phyloP scores from a whole-genome alignment of 106 monocot genomes.

The Agapanthus africanus region DNA sequence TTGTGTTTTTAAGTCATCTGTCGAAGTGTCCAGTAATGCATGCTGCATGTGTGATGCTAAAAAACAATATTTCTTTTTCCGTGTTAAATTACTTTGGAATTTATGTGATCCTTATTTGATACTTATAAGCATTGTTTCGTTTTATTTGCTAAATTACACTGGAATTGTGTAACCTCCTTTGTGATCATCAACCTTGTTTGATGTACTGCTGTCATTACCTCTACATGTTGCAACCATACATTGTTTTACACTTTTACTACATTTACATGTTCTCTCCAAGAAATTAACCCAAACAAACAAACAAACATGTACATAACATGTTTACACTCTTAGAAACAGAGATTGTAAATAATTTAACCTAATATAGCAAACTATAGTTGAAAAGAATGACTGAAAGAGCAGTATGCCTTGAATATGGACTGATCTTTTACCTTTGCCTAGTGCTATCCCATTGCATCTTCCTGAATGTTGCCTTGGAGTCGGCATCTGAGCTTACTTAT shows the following conservation, averaged over 20 bases:
- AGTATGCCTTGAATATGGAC: background rate
- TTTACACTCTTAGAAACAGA: background rate
- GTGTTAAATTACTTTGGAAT: too few species aligned
- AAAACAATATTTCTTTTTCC: too few species aligned
- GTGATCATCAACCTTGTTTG: background rate
- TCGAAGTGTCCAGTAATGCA: background rate
- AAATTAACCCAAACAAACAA: too few species aligned
- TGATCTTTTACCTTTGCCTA: background rate
- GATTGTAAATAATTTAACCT: background rate
- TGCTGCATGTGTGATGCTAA: background rate
- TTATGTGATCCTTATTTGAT: too few species aligned
- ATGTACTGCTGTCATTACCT: background rate
- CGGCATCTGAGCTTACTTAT: background rate
- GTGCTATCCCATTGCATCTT: too few species aligned
- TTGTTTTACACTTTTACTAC: too few species aligned
- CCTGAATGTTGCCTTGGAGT: background rate
- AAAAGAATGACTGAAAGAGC: background rate
- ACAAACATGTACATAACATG: too few species aligned
- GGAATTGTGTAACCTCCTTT: background rate
- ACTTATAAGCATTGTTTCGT: background rate
- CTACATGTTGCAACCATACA: background rate
- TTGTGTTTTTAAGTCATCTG: background rate
- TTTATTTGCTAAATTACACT: background rate
- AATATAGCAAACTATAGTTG: background rate
- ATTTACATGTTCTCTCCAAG: too few species aligned